Conservation (phyloP, 2,329 filamentous ascomycete species). For the Aspergillus luchuensis region DNA sequence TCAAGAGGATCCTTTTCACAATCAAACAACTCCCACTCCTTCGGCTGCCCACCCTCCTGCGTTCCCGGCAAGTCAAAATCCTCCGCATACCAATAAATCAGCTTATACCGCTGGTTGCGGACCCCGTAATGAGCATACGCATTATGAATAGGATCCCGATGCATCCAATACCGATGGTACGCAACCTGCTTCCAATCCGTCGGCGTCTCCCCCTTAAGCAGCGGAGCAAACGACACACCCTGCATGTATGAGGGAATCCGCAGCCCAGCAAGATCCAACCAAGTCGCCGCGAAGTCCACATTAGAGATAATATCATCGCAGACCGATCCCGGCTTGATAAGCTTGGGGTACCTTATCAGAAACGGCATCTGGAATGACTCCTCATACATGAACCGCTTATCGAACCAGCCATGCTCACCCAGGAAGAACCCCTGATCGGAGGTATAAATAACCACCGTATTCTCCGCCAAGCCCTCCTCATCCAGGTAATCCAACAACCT, state of each 20-base stretch:
- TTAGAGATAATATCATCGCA: constrained; percentile 56
- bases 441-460: constrained; percentile 58
- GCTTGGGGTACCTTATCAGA: constrained; percentile 49
- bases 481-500: constrained; percentile 53
- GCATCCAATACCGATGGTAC: constrained; percentile 61
- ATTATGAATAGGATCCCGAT: constrained; percentile 54
- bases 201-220: constrained; percentile 45
- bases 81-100: constrained; percentile 61
- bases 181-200: constrained; percentile 54
- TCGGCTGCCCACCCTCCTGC: constrained; percentile 39
- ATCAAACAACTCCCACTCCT: constrained; percentile 60
- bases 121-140: constrained; percentile 57
- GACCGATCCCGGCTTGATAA: constrained; percentile 43
- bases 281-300: constrained; percentile 58
- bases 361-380: constrained; percentile 61
- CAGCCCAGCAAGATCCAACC: constrained; percentile 50
- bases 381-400: constrained; percentile 62
- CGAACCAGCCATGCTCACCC: constrained; percentile 61
- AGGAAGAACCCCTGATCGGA: constrained; percentile 61
- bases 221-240: constrained; percentile 47
- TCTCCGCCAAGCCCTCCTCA: constrained; percentile 41
- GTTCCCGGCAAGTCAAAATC: constrained; percentile 51
- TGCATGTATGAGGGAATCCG: constrained; percentile 55
- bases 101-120: constrained; percentile 55
- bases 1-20: constrained; percentile 55